phyloP scores from a whole-genome alignment of 345 rosid species.

The Ricinus communis region DNA sequence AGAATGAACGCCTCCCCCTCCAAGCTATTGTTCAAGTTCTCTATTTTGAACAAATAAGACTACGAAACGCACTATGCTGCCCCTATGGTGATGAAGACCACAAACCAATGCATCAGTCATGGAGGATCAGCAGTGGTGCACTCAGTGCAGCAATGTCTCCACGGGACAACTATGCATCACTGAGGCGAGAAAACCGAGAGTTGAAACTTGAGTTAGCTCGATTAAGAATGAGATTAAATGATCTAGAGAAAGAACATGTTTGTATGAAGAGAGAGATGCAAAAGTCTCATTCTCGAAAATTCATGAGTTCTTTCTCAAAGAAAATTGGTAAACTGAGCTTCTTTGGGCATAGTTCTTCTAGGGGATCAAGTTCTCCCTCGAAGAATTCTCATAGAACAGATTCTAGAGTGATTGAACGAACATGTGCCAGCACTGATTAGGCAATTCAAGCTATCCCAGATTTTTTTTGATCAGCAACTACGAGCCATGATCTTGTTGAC shows the following conservation, averaged over 20 bases:
- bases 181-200: slow-evolving; percentile 92
- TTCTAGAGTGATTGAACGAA: slow-evolving; percentile 73
- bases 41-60: slow-evolving; percentile 90
- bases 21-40: slow-evolving; percentile 96
- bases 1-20: slow-evolving; percentile 91
- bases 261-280: slow-evolving; percentile 97
- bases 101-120: slow-evolving; percentile 70
- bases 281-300: slow-evolving; percentile 81
- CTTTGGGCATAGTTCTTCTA: slow-evolving; percentile 77
- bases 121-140: slow-evolving; percentile 91
- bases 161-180: slow-evolving; percentile 88
- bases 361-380: slow-evolving; percentile 93
- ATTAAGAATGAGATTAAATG: slow-evolving; percentile 85
- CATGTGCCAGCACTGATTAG: slow-evolving; percentile 76
- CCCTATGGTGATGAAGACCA: slow-evolving; percentile 65
- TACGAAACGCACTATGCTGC: slow-evolving; percentile 67
- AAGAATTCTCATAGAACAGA: slow-evolving; percentile 81
- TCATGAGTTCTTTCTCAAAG: slow-evolving; percentile 84
- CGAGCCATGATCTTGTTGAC: slow-evolving; percentile 25
- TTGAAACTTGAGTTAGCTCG: slow-evolving; percentile 92
- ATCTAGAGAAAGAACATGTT: slow-evolving; percentile 92
- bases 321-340: slow-evolving; percentile 77
- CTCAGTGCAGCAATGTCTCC: slow-evolving; percentile 98
- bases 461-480: slow-evolving; percentile 25
- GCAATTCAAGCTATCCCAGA: slow-evolving; percentile 11